Base-by-base conservation (phyloP, 169 alveolate genomes). In the Plasmodium sp. region DNA sequence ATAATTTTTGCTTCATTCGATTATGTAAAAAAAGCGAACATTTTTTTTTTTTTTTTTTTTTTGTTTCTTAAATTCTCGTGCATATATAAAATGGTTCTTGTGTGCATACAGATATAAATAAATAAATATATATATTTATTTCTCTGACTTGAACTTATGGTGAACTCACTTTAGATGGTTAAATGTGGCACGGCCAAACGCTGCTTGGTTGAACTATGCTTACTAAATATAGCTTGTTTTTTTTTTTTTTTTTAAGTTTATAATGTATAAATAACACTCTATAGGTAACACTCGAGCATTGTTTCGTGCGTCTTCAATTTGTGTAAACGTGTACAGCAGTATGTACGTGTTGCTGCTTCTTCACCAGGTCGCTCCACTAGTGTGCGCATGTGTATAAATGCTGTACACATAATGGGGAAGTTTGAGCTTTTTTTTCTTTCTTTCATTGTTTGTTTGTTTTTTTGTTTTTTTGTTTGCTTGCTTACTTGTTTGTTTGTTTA, bases 41-140 rank as follows among this genome's bases (percentile, higher is more conserved):
- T 77, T n/a, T 77, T 77, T 14, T 77, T 39, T 77, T 39, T 45
- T 39, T 45, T 77, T 77, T 77, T 77, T 77, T 77, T 77, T 77
- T 31, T 34, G 1, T 31, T 77, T 45, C 27, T 67, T 67, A 67
- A 22, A 67, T 67, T 67, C 43, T 67, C n/a, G 77, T 67, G 77
- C 39, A 67, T 67, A 67, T 67, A 67, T 67, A 67, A 67, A 67
- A 51, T 51, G 62, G 62, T 51, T 51, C 62, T 16, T 51, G 62
- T 51, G 62, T 51, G 16, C 3, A 51, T 51, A 51, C 62, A 16
- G 62, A 51, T 51, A 51, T 51, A 51, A 51, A 14, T 51, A 51
- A 51, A 51, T 51, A 51, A 51, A 14, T 51, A 51, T 14, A 51
- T 51, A 51, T 51, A 51, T 51, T 51, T 16, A 51, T 51, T 51